Evolutionary conservation across 1,284 basidiomycete species (phyloP), one percentile per base, ranked within the genome.

Genomic region (Puccinia novopanici): DNA sequence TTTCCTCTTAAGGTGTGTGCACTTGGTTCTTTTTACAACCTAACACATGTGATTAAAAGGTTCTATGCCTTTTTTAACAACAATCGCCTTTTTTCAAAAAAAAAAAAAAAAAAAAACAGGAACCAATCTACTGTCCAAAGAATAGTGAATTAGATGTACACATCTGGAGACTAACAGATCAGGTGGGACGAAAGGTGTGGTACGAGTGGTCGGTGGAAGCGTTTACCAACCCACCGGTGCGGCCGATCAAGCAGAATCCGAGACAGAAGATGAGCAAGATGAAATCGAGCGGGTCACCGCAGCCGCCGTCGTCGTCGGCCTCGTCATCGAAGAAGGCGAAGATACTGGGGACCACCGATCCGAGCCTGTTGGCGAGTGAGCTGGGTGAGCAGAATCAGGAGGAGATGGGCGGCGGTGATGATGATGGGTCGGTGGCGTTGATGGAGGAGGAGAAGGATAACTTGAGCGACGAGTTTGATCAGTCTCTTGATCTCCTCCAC

Each of bases 121-220:
- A 96, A 83, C 94, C 96, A 0, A 87, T 99, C 9, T 98, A 98
- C 85, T 89, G 99, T 0, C 96, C 97, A 15, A 92, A 92, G 81
- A 91, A 93, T 84, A 91, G 93, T 34, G 96, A 99, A 86, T 87
- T 99, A 22, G 92, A 94, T 80, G 93, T 98, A 12, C 92, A 93
- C 75, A 90, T 99, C 74, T 99, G 97, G 96, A 91, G 97, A 42
- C 87, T 98, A 81, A 95, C 94, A 0, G 92, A 92, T 85, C 89
- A 83, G 48, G 82, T 83, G 17, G 83, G 91, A 82, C 89, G 91
- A 45, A 90, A n/a, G 84, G 94, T 99, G 10, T 99, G 97, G 97
- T 99, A 98, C 87, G 97, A 99, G 86, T 99, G 97, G 97, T 91
- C 91, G 84, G 95, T 94, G 0, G 95, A 98, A 84, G 91, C 92